Base-by-base conservation (phyloP, 2,329 filamentous ascomycete genomes). In the Fusarium aywerte region DNA sequence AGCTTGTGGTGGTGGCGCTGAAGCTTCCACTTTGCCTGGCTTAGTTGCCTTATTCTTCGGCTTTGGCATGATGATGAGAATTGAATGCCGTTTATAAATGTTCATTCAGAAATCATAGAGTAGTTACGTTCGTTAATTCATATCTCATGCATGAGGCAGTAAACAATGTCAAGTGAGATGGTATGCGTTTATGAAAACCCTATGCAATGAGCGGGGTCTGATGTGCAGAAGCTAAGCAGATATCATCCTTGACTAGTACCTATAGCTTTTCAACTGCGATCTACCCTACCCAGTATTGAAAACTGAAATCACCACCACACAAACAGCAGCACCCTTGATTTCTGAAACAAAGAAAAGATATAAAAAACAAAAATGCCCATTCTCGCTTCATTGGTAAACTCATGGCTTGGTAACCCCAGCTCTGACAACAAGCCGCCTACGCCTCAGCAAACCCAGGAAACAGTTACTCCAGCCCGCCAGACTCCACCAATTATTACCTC, bases 11-110 rank as follows among this genome's bases (percentile, higher is more conserved):
- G 73, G 69, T 42, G 75, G 55, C 18, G 65, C 35, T n/a, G 61
- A 42, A 18, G 69, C 52, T 21, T 58, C 58, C 12, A 61, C 18
- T 50, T 73, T 72, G 35, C 69, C 49, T 4, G 62, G 42, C 42
- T 76, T 79, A 55, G 71, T 59, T 8, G 69, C 55, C 65, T 76
- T 78, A 42, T 73, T 71, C 50, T 76, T 80, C 39, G 73, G 68
- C 45, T 76, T 80, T n/a, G 77, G 70, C 78, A 79, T 79, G 25
- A 45, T 38, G 12, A 25, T 15, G n/a, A 2, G 23, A 35, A 10
- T 61, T 23, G 11, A 11, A 18, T 27, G 23, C 6, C n/a, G 21
- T 25, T 49, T 25, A 20, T 15, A 23, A 43, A 38, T 36, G 10
- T 13, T n/a, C 33, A 20, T 15, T n/a, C 16, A 15, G n/a, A 18